Evolutionary conservation across 176 grass and related monocot species (phyloP).

Genomic region (Oryza meyeriana): DNA sequence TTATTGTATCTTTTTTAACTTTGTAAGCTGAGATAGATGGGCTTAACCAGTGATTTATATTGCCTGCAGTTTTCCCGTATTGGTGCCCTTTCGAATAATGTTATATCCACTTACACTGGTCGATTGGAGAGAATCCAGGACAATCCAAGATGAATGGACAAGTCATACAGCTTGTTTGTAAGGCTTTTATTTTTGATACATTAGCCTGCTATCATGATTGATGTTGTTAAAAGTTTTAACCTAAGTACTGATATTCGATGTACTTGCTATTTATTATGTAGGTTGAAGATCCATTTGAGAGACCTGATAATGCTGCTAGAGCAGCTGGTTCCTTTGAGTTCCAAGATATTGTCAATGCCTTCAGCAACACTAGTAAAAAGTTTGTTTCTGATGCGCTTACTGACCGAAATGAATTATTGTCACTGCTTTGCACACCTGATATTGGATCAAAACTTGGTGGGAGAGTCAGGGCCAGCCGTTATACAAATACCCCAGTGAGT

Average conservation of each 20-base stretch:
- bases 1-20: neutral
- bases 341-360: conserved; percentile 37
- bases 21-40: neutral
- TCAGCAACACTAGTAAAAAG: conserved; percentile 30
- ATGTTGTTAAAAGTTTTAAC: conserved; percentile 13
- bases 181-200: conserved; percentile 18
- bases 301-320: conserved; percentile 68
- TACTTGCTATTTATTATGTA: conserved; percentile 37
- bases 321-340: conserved; percentile 45
- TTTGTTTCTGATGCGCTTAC: conserved; percentile 30
- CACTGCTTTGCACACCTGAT: conserved; percentile 49
- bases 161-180: conserved; percentile 65
- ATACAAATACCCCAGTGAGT: conserved; percentile 4
- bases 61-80: conserved; percentile 57
- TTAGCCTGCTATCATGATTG: neutral
- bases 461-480: conserved; percentile 19
- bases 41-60: conserved; percentile 8
- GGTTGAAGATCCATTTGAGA: conserved; percentile 83
- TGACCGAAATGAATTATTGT: conserved; percentile 44
- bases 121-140: conserved; percentile 40
- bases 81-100: conserved; percentile 28
- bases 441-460: conserved; percentile 46
- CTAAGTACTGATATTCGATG: conserved; percentile 13
- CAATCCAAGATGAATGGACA: conserved; percentile 33
- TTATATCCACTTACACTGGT: conserved; percentile 75